These are phyloP conservation scores for Microdochium bolleyi DNA, from an alignment of 2,329 filamentous ascomycete genomes.

Conservation along the genomic window DNA sequence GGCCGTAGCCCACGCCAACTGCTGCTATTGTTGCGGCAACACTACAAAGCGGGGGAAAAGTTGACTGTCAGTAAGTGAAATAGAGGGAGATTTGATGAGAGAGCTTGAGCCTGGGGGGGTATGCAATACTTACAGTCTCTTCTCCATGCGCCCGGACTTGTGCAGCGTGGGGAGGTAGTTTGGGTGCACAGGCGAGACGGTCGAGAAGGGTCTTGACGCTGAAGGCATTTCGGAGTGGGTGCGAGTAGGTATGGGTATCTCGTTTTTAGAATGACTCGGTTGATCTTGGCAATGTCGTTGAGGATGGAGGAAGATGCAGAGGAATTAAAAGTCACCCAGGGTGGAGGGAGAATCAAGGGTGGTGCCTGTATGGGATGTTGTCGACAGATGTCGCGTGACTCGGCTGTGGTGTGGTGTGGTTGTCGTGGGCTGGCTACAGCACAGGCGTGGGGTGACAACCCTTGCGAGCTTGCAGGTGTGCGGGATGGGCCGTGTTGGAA, in stretches of 20 bases:
- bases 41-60: conserved; percentile 8
- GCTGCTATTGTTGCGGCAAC: conserved; percentile 21
- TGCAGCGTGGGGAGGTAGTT: conserved; percentile 18
- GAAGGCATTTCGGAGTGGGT: conserved; percentile 5
- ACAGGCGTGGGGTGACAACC: neutral
- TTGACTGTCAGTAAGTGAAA: too few relatives aligned
- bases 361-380: too few relatives aligned
- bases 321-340: too few relatives aligned
- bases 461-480: neutral
- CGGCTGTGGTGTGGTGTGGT: neutral
- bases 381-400: too few relatives aligned
- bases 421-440: neutral
- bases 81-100: neutral
- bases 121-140: conserved; percentile 10
- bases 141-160: conserved; percentile 16
- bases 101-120: too few relatives aligned
- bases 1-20: conserved; percentile 17
- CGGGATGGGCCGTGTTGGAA: too few relatives aligned
- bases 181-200: conserved; percentile 17
- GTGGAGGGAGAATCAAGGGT: too few relatives aligned
- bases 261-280: too few relatives aligned
- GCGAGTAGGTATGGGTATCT: too few relatives aligned
- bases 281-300: too few relatives aligned
- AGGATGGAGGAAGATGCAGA: too few relatives aligned
- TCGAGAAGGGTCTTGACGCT: conserved; percentile 15